phyloP scores from a whole-genome alignment of 306 rosid species.

The Trichosanthes cucumerina region DNA sequence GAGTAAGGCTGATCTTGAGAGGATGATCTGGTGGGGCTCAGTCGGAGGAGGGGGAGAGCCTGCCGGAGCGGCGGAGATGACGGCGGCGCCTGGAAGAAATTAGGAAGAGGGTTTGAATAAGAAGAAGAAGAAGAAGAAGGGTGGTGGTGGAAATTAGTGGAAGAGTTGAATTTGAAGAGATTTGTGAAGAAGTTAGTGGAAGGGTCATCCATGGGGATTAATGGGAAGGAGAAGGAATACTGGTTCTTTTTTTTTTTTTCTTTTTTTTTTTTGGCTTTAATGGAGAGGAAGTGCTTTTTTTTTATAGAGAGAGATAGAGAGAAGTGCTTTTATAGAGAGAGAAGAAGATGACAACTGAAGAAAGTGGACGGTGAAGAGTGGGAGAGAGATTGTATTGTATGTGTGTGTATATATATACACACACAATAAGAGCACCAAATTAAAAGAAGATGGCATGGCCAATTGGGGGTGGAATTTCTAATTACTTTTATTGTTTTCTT shows the following conservation, averaged over 20 bases:
- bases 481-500: neutral
- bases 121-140: slow-evolving; percentile 5
- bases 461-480: neutral
- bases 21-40: slow-evolving; percentile 31
- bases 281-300: slow-evolving; percentile 28
- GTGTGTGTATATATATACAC: neutral
- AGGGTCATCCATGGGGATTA: slow-evolving; percentile 34
- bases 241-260: neutral
- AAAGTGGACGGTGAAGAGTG: slow-evolving; percentile 62
- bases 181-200: slow-evolving; percentile 16
- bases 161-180: slow-evolving; percentile 23
- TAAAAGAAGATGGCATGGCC: neutral
- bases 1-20: neutral
- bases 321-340: slow-evolving; percentile 28
- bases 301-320: slow-evolving; percentile 26
- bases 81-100: slow-evolving; percentile 20
- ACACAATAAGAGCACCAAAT: neutral
- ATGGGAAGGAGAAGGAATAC: neutral
- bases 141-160: slow-evolving; percentile 13
- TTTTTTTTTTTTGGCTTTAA: slow-evolving; percentile 6
- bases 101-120: slow-evolving; percentile 16
- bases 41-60: slow-evolving; percentile 64
- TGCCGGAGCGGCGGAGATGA: slow-evolving; percentile 77
- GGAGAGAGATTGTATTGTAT: slow-evolving; percentile 7
- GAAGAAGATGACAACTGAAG: slow-evolving; percentile 80